Percentiles rank a stretch among this genome's conserved stretches.
These are phyloP conservation scores for Posidonia oceanica DNA, from an alignment of 116 monocot genomes.

Conservation along the genomic window DNA sequence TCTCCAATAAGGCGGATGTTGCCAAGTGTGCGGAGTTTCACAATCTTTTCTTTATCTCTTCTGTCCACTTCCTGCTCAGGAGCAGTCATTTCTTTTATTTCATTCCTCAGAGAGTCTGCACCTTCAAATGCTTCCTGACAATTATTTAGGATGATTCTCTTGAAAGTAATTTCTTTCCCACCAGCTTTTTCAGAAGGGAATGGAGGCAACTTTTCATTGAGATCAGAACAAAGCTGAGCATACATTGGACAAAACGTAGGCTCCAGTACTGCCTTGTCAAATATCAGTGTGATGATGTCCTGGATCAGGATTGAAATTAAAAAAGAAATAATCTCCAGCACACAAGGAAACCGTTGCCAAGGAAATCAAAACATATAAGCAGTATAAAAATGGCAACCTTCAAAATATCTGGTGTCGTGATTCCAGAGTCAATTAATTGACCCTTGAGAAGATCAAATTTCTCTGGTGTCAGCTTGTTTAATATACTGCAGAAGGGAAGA, in stretches of 20 bases:
- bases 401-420: slow-evolving; percentile 77
- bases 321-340: not conserved
- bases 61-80: slow-evolving; percentile 65
- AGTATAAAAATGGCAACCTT: slow-evolving; percentile 30
- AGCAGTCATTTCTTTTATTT: slow-evolving; percentile 48
- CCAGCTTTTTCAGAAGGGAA: slow-evolving; percentile 76
- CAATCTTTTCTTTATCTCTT: slow-evolving; percentile 59
- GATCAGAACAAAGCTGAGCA: slow-evolving; percentile 75
- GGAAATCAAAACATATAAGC: not conserved
- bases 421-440: slow-evolving; percentile 82
- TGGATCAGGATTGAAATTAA: slow-evolving; percentile 12
- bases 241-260: slow-evolving; percentile 98
- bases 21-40: slow-evolving; percentile 81
- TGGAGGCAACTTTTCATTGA: slow-evolving; percentile 55
- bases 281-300: slow-evolving; percentile 80
- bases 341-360: not conserved
- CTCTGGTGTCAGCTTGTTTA: slow-evolving; percentile 95
- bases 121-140: slow-evolving; percentile 95
- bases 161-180: slow-evolving; percentile 77
- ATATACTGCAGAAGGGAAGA: slow-evolving; percentile 37
- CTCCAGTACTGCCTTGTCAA: slow-evolving; percentile 95
- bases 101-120: slow-evolving; percentile 41
- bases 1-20: slow-evolving; percentile 89
- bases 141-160: slow-evolving; percentile 63
- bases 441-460: slow-evolving; percentile 95